Base-by-base conservation (phyloP, 2,329 filamentous ascomycete genomes). In the Talaromyces sp. region DNA sequence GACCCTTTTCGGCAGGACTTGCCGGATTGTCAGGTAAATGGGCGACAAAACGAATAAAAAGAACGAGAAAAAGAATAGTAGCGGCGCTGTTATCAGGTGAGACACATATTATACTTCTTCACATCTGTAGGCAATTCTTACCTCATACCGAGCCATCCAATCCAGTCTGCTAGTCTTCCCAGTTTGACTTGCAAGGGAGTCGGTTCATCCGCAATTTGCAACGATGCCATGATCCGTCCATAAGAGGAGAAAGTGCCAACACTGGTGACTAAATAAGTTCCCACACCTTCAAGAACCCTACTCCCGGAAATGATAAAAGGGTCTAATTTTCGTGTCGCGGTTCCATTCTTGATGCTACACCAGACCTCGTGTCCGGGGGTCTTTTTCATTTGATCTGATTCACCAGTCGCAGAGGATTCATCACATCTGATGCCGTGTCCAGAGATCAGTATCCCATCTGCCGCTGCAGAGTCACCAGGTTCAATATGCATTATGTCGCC, bases 31-130 rank as follows among this genome's bases (percentile, higher is more conserved):
- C 76, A 56, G 73, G 80, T 2, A 96, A 81, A 11, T 84, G 76
- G 50, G 86, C 89, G 9, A 94, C 78, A 69, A 96, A 97, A 66
- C 91, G 84, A 75, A 96, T 92, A 67, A 96, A 84, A 13, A 96
- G 80, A 46, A 95, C 88, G 48, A 93, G 80, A 75, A 97, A 96
- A 48, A 96, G 79, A 13, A 94, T 77, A 63, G 88, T 90, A 51
- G 91, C 89, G 10, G 59, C 88, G 2, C 28, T 31, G 15, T n/a
- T 25, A 40, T 19, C 6, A 17, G 8, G 37, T 40, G 13, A 39
- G 36, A 39, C n/a, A 39, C 36, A 17, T 39, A 39, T 39, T 39
- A 39, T n/a, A 39, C 6, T 19, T 19, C n/a, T n/a, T 39, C 36
- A 19, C 15, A 17, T 19, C 36, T 39, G 17, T 3, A 7, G 5